Evolutionary conservation across 2,329 filamentous ascomycete genomes (phyloP), one percentile per base, ranked within the genome.

Genomic region (Teratosphaeria destructans): DNA sequence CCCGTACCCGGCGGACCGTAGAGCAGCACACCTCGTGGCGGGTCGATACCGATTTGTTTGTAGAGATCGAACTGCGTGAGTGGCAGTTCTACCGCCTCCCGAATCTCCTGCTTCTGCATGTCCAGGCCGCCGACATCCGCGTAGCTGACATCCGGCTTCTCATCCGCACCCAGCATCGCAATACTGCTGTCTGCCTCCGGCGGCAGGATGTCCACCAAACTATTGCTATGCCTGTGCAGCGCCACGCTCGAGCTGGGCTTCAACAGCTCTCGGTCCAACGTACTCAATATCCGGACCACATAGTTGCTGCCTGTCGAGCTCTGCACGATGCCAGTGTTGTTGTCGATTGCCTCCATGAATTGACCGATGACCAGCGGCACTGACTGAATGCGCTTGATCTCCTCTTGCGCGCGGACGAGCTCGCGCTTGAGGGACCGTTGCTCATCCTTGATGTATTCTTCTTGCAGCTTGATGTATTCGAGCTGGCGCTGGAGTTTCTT

Each of bases 361-460:
- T 99, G 94, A 62, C 94, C 94, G 74, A 99, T 99, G 64, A 99
- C 94, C 63, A 99, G 79, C 32, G 94, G 94, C 58, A 99, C 94
- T 75, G 91, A 96, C 79, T 99, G 94, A 75, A 99, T 99, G 66
- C 94, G 87, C 82, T 99, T 99, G 80, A 99, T 99, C 80, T 99
- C 94, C 76, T 99, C 94, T 75, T 99, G 94, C 68, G 94, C 94
- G 68, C 94, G 86, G 59, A 99, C 93, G 57, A 99, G 84, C 81
- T 99, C 94, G 68, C 94, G 86, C 82, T 99, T 99, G 75, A 99
- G 78, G 78, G 91, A 96, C 79, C 90, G 87, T 79, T 99, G 94
- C 81, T 99, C 94, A 85, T 99, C 94, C 80, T 99, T 99, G 85
- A 99, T 99, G 77, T 99, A 99, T 75, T 99, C 94, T 78, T 99